phyloP scores from a whole-genome alignment of 2,329 filamentous ascomycete genomes.

The Pseudocercospora fijiensis region DNA sequence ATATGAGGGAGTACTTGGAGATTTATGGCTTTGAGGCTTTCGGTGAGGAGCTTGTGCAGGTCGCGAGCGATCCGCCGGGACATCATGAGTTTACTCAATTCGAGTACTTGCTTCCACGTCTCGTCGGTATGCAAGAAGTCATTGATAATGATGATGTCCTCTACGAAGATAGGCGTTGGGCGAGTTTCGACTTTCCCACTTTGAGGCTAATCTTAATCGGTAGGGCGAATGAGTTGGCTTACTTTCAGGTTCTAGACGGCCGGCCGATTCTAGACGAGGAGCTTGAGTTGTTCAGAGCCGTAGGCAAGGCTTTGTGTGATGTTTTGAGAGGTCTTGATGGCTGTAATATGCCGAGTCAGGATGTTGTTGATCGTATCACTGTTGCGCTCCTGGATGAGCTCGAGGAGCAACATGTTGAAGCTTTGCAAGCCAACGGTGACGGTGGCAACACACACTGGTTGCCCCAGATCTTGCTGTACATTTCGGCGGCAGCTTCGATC shows the following conservation, averaged over 20 bases:
- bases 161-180: neutral
- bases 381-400: neutral
- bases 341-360: neutral
- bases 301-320: neutral
- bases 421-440: neutral
- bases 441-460: neutral
- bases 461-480: neutral
- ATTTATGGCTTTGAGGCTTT: neutral
- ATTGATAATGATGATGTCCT: neutral
- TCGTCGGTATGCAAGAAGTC: neutral
- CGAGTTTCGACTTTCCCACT: neutral
- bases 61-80: neutral
- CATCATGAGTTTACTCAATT: neutral
- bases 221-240: neutral
- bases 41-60: neutral
- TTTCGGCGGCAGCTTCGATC: neutral
- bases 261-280: neutral
- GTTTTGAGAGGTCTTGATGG: neutral
- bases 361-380: neutral
- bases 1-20: neutral
- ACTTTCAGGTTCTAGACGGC: neutral
- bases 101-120: neutral
- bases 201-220: neutral
- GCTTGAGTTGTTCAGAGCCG: neutral
- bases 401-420: neutral